phyloP scores from a whole-genome alignment of 108 stramenopile species.

The Schizochytrium sp. region DNA sequence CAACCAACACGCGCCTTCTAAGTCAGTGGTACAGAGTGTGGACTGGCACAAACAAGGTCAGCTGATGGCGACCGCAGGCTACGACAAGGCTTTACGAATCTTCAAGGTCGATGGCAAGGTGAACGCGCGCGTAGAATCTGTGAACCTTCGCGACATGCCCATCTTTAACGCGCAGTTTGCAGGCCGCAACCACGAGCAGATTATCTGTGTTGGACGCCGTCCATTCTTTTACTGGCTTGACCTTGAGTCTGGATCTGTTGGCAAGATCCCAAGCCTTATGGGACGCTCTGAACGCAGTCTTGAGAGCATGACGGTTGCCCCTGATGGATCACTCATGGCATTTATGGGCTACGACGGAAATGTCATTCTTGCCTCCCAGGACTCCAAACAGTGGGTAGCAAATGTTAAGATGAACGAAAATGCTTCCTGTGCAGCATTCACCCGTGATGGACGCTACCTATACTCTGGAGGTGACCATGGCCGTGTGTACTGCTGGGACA shows the following conservation, averaged over 20 bases:
- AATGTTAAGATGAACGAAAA: slow-evolving; percentile 92
- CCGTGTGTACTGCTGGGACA: slow-evolving; percentile 91
- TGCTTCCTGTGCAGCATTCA: slow-evolving; percentile 85
- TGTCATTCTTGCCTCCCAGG: slow-evolving; percentile 84
- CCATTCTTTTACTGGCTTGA: slow-evolving; percentile 93
- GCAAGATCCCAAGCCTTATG: slow-evolving; percentile 76
- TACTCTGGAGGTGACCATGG: slow-evolving; percentile 92
- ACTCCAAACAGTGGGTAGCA: slow-evolving; percentile 85
- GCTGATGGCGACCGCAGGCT: slow-evolving; percentile 68
- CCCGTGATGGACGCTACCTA: slow-evolving; percentile 83
- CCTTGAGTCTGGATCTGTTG: slow-evolving; percentile 82
- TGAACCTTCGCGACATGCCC: slow-evolving; percentile 90
- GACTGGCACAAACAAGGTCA: slow-evolving; percentile 86
- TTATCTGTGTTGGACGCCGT: slow-evolving; percentile 87
- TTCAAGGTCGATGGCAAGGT: slow-evolving; percentile 85
- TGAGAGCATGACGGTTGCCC: slow-evolving; percentile 85
- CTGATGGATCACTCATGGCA: slow-evolving; percentile 83
- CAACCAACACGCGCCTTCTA: slow-evolving; percentile 83
- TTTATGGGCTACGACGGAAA: slow-evolving; percentile 94
- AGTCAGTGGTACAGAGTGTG: slow-evolving; percentile 81
- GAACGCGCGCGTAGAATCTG: slow-evolving; percentile 88
- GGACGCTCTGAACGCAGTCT: slow-evolving; percentile 86
- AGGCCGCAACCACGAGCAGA: slow-evolving; percentile 79
- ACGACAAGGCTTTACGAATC: slow-evolving; percentile 91
- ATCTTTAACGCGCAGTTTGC: slow-evolving; percentile 87